Conservation (phyloP, 78 protist species). For the Salpingoeca rosetta region DNA sequence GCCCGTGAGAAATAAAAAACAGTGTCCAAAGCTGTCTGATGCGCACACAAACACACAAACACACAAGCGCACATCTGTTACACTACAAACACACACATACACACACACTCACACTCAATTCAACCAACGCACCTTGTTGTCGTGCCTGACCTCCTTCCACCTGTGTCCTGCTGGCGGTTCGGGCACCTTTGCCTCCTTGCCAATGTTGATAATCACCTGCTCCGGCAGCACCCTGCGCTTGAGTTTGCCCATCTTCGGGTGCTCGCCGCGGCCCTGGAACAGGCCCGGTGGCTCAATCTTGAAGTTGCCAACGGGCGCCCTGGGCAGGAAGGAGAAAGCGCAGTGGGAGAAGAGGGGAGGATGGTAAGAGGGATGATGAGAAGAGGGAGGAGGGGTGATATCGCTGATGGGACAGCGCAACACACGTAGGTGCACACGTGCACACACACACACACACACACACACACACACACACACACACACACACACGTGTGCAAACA, state of each 20-base stretch:
- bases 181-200: conserved; percentile 69
- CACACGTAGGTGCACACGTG: no score
- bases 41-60: no score
- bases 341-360: no score
- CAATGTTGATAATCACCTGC: conserved; percentile 87
- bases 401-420: no score
- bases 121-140: conserved; percentile 6
- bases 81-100: no score
- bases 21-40: not conserved
- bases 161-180: conserved; percentile 76
- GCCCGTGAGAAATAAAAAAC: not conserved
- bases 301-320: conserved; percentile 85
- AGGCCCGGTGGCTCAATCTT: conserved; percentile 97
- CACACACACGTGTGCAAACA: no score
- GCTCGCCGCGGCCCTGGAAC: conserved; percentile 98
- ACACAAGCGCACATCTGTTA: no score
- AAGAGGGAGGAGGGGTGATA: no score
- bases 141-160: conserved; percentile 26
- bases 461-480: not conserved
- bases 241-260: conserved; percentile 89
- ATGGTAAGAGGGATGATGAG: no score
- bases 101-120: not conserved
- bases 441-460: not conserved
- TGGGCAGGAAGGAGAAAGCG: conserved; percentile 17
- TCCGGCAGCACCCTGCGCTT: conserved; percentile 91